A percentile compares a stretch with the other conserved stretches of the same genome.
These are phyloP conservation scores for Backusella liffmaniae DNA, from an alignment of 192 early-diverging fungal species.

Conservation along the genomic window DNA sequence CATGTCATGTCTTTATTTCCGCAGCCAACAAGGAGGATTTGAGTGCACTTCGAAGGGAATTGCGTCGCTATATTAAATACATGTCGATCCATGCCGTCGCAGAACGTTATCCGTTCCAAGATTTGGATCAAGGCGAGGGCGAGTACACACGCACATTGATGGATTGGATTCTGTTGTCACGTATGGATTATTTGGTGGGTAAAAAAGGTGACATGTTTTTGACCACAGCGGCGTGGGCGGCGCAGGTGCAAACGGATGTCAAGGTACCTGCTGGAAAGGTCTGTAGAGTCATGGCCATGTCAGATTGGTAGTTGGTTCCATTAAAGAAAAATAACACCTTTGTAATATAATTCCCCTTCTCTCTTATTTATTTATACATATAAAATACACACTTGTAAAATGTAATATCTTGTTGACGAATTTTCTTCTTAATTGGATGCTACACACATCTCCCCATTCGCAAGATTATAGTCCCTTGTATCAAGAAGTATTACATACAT, in stretches of 20 bases:
- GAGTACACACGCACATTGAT: slow-evolving; percentile 21
- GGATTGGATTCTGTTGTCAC: slow-evolving; percentile 34
- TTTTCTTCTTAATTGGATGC: too few relatives aligned
- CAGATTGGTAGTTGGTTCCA: neutral
- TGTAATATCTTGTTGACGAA: too few relatives aligned
- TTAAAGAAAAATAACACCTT: neutral
- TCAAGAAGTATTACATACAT: too few relatives aligned
- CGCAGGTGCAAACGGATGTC: slow-evolving; percentile 29
- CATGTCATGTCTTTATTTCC: slow-evolving; percentile 23
- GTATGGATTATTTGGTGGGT: slow-evolving; percentile 35
- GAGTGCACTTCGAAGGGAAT: neutral
- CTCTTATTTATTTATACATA: neutral
- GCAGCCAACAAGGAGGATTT: neutral
- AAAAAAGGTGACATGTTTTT: slow-evolving; percentile 12
- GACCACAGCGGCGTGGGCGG: slow-evolving; percentile 33
- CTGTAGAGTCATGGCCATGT: neutral
- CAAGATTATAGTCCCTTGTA: too few relatives aligned
- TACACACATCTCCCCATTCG: too few relatives aligned
- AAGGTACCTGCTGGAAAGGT: neutral
- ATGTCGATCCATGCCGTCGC: slow-evolving; percentile 15
- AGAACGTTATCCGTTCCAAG: neutral
- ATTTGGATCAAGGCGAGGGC: neutral
- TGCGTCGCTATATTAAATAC: neutral
- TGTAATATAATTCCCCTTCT: neutral
- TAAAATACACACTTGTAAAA: neutral